Conservation (phyloP, 140 eudicot genomes). For the Bidens hawaiensis region DNA sequence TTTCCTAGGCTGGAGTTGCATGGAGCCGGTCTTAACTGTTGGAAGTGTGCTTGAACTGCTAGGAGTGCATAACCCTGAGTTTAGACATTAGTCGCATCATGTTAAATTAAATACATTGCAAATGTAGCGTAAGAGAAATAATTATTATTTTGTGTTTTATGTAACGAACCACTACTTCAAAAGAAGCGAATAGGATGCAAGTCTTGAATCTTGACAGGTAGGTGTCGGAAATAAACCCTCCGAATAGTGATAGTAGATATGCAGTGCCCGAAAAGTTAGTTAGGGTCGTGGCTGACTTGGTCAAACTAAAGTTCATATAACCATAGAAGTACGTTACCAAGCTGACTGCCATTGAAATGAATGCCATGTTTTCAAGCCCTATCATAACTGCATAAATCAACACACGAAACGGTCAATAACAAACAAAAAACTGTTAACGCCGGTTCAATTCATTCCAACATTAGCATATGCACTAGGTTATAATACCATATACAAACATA, state of each 20-base stretch:
- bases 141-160: background rate
- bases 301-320: slow-evolving; percentile 75
- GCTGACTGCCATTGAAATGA: slow-evolving; percentile 57
- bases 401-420: slow-evolving; percentile 5
- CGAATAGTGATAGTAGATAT: slow-evolving; percentile 54
- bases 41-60: slow-evolving; percentile 63
- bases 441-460: background rate
- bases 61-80: slow-evolving; percentile 62
- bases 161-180: slow-evolving; percentile 59
- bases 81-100: slow-evolving; percentile 3
- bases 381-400: slow-evolving; percentile 46
- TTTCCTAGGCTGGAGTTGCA: slow-evolving; percentile 41
- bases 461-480: background rate
- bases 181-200: slow-evolving; percentile 45
- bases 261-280: slow-evolving; percentile 81
- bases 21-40: slow-evolving; percentile 61
- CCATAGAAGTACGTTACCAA: slow-evolving; percentile 64
- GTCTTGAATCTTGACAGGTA: slow-evolving; percentile 75
- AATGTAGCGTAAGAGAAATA: background rate
- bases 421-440: background rate
- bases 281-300: slow-evolving; percentile 75
- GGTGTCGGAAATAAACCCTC: slow-evolving; percentile 75
- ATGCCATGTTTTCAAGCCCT: slow-evolving; percentile 77
- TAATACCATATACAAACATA: slow-evolving; percentile 54
- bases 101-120: background rate